Base-by-base conservation (phyloP, 495 filamentous ascomycete genomes). In the Terfezia boudieri region DNA sequence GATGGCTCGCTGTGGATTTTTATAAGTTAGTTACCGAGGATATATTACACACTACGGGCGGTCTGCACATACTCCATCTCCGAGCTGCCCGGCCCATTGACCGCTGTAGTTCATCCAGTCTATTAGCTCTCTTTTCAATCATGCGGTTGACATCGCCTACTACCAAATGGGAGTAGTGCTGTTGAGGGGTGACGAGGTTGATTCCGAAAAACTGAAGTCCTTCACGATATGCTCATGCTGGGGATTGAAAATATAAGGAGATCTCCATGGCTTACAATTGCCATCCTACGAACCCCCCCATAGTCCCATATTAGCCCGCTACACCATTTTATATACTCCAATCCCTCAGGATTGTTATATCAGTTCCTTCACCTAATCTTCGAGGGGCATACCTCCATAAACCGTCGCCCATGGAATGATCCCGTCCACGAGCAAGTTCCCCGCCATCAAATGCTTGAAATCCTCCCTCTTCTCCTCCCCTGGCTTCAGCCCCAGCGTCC, bases 381-480 rank as follows among this genome's bases (percentile, higher is more conserved):
- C 12, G 41, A 46, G 41, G 4, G 8, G 82, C 65, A 76, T 84
- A 6, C 89, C 90, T 55, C 90, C 90, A 68, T 98, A 98, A 65
- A 88, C 95, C 68, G 95, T 88, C 37, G 92, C 86, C 90, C 90
- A 98, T 11, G 90, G 92, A 64, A 96, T 95, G 37, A 89, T 78
- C 5, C 76, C 73, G 43, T 79, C 77, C 38, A 74, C 67, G 55
- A 92, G 73, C 61, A 78, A 78, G 64, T 94, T 95, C 3, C 90
- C 90, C 0, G 81, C 76, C 16, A 89, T 81, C 6, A 82, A 70
- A 9, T 77, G 70, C 57, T 77, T 73, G 71, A 98, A 96, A 9
- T 84, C 79, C n/a, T 79, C 68, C 1, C 74, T 83, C 43, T 77
- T 64, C 53, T 80, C 78, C 59, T 86, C 84, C 2, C 73, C 78